Evolutionary conservation across 2,329 filamentous ascomycete species (phyloP).

Genomic region (Aspergillus sp.): DNA sequence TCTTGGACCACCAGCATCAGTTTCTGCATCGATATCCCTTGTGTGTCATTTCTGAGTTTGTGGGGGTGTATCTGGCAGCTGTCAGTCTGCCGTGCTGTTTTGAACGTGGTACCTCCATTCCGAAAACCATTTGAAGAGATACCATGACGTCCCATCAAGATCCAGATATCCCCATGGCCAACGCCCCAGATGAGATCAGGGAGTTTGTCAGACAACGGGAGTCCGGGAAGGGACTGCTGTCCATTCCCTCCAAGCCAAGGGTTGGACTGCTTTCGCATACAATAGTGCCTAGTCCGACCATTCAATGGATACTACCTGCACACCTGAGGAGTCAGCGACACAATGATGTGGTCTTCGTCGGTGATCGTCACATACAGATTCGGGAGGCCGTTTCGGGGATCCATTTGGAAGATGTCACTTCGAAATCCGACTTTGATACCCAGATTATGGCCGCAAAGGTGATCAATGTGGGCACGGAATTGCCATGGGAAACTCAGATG

Average conservation of each 20-base stretch:
- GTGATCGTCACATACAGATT: conserved; percentile 74
- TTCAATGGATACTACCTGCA: conserved; percentile 73
- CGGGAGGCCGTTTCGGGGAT: conserved; percentile 61
- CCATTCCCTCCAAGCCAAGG: conserved; percentile 35
- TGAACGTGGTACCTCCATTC: neutral
- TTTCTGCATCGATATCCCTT: neutral
- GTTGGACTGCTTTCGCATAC: conserved; percentile 74
- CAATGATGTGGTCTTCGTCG: conserved; percentile 82
- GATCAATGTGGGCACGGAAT: conserved; percentile 53
- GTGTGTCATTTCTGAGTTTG: neutral
- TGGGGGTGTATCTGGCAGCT: neutral
- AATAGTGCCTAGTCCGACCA: conserved; percentile 65
- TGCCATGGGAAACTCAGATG: conserved; percentile 28
- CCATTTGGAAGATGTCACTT: conserved; percentile 67
- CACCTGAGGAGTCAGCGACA: conserved; percentile 61
- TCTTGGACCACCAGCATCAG: neutral
- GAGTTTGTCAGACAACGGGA: neutral
- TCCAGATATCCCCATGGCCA: neutral
- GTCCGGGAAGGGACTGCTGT: neutral
- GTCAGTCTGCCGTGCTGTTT: neutral
- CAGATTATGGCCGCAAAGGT: conserved; percentile 73
- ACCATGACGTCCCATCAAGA: conserved; percentile 6
- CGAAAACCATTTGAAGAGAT: neutral
- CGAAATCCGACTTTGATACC: conserved; percentile 70
- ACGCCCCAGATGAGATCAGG: neutral